phyloP scores from a whole-genome alignment of 1,139 yeast species.

The Debaryomyces robertsiae region DNA sequence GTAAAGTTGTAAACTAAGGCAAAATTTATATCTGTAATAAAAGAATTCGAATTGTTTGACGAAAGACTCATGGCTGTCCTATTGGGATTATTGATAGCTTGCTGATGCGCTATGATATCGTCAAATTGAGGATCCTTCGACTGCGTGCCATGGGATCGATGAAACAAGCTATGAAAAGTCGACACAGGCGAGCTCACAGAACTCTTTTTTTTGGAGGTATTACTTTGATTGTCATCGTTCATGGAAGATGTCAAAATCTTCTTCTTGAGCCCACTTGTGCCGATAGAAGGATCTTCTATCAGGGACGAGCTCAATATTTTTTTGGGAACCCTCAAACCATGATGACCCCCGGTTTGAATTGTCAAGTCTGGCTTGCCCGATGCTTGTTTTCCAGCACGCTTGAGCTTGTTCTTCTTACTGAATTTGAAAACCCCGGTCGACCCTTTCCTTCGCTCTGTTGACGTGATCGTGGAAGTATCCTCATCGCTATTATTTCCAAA shows the following conservation, averaged over 20 bases:
- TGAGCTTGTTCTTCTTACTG: constrained; percentile 18
- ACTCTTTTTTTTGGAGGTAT: constrained; percentile 20
- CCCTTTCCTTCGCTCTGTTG: constrained; percentile 5
- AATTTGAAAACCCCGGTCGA: constrained; percentile 12
- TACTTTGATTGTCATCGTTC: constrained; percentile 18
- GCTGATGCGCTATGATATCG: constrained; percentile 18
- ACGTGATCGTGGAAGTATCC: constrained; percentile 4
- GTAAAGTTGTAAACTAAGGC: constrained; percentile 45
- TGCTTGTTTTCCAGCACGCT: constrained; percentile 16
- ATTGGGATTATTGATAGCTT: constrained; percentile 18
- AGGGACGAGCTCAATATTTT: constrained; percentile 29
- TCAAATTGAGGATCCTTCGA: constrained; percentile 16
- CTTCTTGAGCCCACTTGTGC: constrained; percentile 25
- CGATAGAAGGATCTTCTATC: constrained; percentile 20
- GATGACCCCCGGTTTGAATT: constrained; percentile 34
- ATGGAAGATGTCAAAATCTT: constrained; percentile 28
- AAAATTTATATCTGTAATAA: constrained; percentile 35
- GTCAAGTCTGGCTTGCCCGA: constrained; percentile 29
- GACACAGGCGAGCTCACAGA: constrained; percentile 40
- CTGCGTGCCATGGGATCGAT: constrained; percentile 29
- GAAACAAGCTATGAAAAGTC: constrained; percentile 40
- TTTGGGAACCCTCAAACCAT: constrained; percentile 30
- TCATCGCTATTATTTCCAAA: constrained; percentile 13
- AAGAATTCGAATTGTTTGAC: constrained; percentile 46
- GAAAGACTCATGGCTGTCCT: constrained; percentile 38